These are phyloP conservation scores for Cutaneotrichosporon cutaneum DNA, from an alignment of 1,284 basidiomycete species.

Conservation along the genomic window DNA sequence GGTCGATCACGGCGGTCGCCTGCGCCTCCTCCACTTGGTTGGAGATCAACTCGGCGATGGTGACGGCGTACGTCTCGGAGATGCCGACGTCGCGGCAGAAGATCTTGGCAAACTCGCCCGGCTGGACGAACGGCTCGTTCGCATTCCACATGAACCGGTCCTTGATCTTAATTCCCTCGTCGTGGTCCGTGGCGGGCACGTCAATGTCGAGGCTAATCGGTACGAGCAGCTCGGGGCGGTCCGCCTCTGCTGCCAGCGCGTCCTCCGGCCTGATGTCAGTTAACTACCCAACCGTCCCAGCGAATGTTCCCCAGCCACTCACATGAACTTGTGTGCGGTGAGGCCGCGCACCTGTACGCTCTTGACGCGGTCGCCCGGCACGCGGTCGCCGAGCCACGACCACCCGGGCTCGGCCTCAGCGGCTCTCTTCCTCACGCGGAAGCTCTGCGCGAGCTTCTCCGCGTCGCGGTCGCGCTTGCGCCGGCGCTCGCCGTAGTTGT, in stretches of 20 bases:
- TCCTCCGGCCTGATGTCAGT: constrained; percentile 61
- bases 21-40: constrained; percentile 87
- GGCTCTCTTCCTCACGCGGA: constrained; percentile 54
- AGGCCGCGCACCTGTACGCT: constrained; percentile 58
- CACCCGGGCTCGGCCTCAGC: constrained; percentile 61
- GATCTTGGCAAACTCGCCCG: constrained; percentile 76
- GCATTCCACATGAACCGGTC: constrained; percentile 98
- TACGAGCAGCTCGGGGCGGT: constrained; percentile 68
- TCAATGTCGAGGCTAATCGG: constrained; percentile 95
- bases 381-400: constrained; percentile 83
- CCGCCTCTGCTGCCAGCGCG: constrained; percentile 64
- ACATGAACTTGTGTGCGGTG: constrained; percentile 70
- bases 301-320: too few species aligned
- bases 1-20: constrained; percentile 67
- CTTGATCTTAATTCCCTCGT: constrained; percentile 72
- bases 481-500: constrained; percentile 33
- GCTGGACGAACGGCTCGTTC: constrained; percentile 69
- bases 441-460: constrained; percentile 13
- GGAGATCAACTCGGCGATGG: constrained; percentile 79
- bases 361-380: constrained; percentile 75
- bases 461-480: constrained; percentile 18
- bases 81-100: constrained; percentile 88
- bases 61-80: constrained; percentile 66
- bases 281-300: neutral
- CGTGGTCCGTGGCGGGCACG: constrained; percentile 57